Percentiles rank a stretch among this genome's conserved stretches.
Conservation (phyloP, 345 rosid species). For the Salix brachista region DNA sequence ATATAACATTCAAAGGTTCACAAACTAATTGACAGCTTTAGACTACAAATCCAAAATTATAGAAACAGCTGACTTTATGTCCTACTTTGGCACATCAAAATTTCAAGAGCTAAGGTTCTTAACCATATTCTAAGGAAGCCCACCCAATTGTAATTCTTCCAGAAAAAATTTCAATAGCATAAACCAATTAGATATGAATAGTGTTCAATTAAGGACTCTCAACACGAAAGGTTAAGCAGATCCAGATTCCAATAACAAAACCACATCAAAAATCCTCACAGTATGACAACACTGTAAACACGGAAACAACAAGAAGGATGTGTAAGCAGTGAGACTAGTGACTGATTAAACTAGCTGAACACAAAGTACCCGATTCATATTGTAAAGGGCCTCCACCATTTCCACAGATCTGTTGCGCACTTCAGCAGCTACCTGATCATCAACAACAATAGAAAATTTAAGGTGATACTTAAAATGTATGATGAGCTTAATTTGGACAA, state of each 20-base stretch:
- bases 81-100: neutral
- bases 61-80: neutral
- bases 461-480: neutral
- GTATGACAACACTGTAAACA: neutral
- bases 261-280: neutral
- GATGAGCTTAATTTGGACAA: neutral
- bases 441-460: constrained; percentile 9
- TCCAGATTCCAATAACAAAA: neutral
- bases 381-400: constrained; percentile 28
- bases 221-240: neutral
- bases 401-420: constrained; percentile 27
- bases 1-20: too few relatives aligned
- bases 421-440: constrained; percentile 28
- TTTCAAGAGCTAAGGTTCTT: neutral
- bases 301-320: neutral
- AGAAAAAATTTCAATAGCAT: neutral
- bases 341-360: neutral
- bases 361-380: constrained; percentile 29
- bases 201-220: neutral
- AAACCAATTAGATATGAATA: neutral
- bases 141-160: neutral
- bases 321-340: constrained; percentile 1
- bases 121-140: neutral
- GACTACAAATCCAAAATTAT: neutral
- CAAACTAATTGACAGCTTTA: too few relatives aligned